Conservation (phyloP, 2,329 filamentous ascomycete genomes). For the Thielaviopsis populi region DNA sequence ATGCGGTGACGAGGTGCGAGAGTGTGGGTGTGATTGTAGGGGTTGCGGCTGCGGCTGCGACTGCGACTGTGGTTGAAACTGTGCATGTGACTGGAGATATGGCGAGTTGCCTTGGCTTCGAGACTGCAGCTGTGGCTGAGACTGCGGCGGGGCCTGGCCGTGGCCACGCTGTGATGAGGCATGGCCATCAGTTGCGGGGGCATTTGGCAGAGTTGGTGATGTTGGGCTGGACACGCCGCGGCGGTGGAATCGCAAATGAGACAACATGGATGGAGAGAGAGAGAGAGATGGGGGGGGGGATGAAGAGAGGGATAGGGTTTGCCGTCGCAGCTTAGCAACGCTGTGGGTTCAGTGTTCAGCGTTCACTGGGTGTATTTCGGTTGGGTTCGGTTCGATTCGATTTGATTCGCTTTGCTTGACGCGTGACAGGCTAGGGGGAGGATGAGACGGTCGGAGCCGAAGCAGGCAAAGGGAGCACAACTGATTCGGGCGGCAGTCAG, state of each 20-base stretch:
- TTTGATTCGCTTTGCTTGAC: not conserved
- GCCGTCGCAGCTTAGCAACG: not conserved
- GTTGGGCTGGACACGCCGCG: slow-evolving; percentile 41
- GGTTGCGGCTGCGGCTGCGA: not conserved
- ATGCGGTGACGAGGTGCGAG: slow-evolving; percentile 10
- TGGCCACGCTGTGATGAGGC: slow-evolving; percentile 3
- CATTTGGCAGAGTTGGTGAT: slow-evolving; percentile 31
- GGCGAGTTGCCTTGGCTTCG: not conserved
- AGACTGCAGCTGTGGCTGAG: slow-evolving; percentile 25
- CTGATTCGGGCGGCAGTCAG: not conserved
- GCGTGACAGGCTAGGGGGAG: not conserved
- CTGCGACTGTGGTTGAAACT: not conserved
- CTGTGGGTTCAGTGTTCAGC: too few relatives aligned
- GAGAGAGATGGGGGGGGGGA: not conserved
- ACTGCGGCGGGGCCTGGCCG: not conserved
- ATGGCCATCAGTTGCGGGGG: slow-evolving; percentile 2
- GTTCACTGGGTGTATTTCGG: too few relatives aligned
- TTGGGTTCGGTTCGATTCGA: not conserved
- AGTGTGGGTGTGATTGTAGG: not conserved
- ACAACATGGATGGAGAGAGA: slow-evolving; percentile 29
- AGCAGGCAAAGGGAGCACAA: not conserved
- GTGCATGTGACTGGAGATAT: not conserved
- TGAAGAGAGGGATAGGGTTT: not conserved
- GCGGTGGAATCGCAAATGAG: slow-evolving; percentile 43
- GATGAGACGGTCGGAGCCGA: not conserved